phyloP scores from a whole-genome alignment of 2,329 filamentous ascomycete genomes.

The Talaromyces islandicus region DNA sequence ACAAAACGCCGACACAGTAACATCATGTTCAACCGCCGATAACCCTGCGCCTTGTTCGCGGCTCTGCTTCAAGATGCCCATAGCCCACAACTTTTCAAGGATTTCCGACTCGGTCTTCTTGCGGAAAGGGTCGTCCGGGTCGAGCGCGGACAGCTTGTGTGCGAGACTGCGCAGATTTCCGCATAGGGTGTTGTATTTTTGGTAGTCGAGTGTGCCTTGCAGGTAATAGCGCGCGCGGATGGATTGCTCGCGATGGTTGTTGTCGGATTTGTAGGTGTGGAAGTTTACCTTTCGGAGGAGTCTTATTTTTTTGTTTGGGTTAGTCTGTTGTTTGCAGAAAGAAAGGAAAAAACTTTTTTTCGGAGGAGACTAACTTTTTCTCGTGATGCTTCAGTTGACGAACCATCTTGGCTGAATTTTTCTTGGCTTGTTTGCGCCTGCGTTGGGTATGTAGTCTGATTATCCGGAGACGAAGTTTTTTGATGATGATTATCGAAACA shows the following conservation, averaged over 20 bases:
- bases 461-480: neutral
- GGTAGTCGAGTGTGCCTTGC: slow-evolving; percentile 82
- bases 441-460: neutral
- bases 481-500: neutral
- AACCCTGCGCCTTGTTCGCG: slow-evolving; percentile 69
- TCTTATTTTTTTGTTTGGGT: slow-evolving; percentile 21
- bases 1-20: slow-evolving; percentile 85
- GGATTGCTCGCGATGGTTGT: slow-evolving; percentile 73
- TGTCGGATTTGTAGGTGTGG: slow-evolving; percentile 85
- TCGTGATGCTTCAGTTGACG: slow-evolving; percentile 96
- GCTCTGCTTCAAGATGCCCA: slow-evolving; percentile 72
- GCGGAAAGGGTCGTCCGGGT: slow-evolving; percentile 70
- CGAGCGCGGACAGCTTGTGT: slow-evolving; percentile 75
- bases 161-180: slow-evolving; percentile 84
- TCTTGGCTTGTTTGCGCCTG: neutral
- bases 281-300: slow-evolving; percentile 91
- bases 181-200: slow-evolving; percentile 60
- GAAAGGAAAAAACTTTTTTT: neutral
- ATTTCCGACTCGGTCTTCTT: slow-evolving; percentile 80
- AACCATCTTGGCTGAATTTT: slow-evolving; percentile 62
- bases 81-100: slow-evolving; percentile 85
- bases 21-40: slow-evolving; percentile 70
- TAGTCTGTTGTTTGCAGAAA: slow-evolving; percentile 3
- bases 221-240: slow-evolving; percentile 85
- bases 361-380: slow-evolving; percentile 56